phyloP scores from a whole-genome alignment of 192 early-diverging fungal species.

The Coemansia erecta region DNA sequence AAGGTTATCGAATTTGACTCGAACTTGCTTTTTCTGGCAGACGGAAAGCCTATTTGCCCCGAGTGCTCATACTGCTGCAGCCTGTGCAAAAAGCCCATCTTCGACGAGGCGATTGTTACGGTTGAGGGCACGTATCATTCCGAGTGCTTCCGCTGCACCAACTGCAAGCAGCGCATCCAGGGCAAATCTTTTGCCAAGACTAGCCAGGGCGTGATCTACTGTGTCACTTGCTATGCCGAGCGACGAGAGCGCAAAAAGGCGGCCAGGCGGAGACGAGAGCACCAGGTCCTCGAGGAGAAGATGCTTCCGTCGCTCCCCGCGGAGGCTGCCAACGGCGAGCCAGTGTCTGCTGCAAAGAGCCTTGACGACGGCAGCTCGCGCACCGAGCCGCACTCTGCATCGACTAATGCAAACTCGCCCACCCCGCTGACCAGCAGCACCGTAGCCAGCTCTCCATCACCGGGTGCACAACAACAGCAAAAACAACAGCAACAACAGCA shows the following conservation, averaged over 20 bases:
- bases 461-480: constrained; percentile 1
- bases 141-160: constrained; percentile 76
- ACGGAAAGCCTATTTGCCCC: constrained; percentile 82
- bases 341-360: background rate
- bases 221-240: constrained; percentile 69
- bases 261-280: constrained; percentile 54
- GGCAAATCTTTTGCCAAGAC: constrained; percentile 80
- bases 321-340: constrained; percentile 23
- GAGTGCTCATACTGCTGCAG: constrained; percentile 78
- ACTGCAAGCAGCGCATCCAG: constrained; percentile 70
- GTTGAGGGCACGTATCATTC: constrained; percentile 78
- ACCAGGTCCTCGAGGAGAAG: constrained; percentile 46
- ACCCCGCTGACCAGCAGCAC: constrained; percentile 10
- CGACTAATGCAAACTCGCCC: background rate
- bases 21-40: constrained; percentile 70
- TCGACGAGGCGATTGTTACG: constrained; percentile 82
- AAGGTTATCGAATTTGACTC: constrained; percentile 72
- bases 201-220: constrained; percentile 73
- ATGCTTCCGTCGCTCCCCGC: constrained; percentile 46
- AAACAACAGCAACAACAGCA: background rate
- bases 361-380: background rate
- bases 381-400: background rate
- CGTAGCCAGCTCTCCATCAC: background rate
- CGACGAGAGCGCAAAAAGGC: constrained; percentile 64
- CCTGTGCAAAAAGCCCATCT: constrained; percentile 69